Percentiles rank a stretch among this genome's conserved stretches.
Evolutionary conservation across 345 rosid genomes (phyloP).

Genomic region (Mangifera indica): DNA sequence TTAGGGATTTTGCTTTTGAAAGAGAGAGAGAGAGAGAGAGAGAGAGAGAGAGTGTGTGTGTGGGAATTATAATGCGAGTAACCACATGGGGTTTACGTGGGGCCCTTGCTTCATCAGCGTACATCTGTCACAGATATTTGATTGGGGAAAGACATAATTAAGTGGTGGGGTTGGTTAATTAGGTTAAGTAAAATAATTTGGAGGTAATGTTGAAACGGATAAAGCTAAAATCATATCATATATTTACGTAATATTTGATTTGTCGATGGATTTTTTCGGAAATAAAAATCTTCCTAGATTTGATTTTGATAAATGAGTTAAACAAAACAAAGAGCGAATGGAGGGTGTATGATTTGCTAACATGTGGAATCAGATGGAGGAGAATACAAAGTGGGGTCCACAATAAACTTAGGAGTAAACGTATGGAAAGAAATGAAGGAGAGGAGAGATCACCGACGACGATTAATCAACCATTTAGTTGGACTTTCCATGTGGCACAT

Average conservation of each 20-base stretch:
- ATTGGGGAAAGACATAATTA: not conserved
- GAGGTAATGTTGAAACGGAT: too few relatives aligned
- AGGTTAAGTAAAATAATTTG: not conserved
- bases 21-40: not conserved
- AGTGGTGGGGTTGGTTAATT: not conserved
- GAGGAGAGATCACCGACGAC: conserved; percentile 51
- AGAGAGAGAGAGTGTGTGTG: not conserved
- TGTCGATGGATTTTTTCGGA: too few relatives aligned
- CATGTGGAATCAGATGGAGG: not conserved
- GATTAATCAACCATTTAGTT: conserved; percentile 32
- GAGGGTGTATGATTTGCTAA: not conserved
- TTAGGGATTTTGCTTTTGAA: conserved; percentile 35
- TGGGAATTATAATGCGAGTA: conserved; percentile 23
- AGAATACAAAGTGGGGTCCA: not conserved
- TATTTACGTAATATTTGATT: not conserved
- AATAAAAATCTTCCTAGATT: too few relatives aligned
- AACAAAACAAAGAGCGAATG: too few relatives aligned
- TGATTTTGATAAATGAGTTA: too few relatives aligned
- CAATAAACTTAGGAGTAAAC: not conserved
- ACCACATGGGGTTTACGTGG: conserved; percentile 29
- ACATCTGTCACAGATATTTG: conserved; percentile 7
- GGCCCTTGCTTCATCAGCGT: conserved; percentile 18
- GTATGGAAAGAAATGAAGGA: conserved; percentile 14
- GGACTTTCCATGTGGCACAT: conserved; percentile 23
- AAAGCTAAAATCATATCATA: too few relatives aligned